Evolutionary conservation across 345 rosid genomes (phyloP).

Genomic region (Arabidopsis arenosa): DNA sequence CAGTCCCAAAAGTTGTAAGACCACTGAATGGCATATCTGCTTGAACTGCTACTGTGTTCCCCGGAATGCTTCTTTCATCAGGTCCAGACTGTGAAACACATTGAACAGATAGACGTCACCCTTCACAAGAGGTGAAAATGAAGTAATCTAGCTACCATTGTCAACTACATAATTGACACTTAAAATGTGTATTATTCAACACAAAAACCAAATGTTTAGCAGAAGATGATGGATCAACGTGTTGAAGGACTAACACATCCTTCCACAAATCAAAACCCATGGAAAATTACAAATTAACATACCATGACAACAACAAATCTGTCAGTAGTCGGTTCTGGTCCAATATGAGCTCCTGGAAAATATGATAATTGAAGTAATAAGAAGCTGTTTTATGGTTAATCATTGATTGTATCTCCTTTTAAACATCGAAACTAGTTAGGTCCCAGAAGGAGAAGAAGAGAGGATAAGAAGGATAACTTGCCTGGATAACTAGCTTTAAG

Average conservation of each 20-base stretch:
- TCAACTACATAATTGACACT: conserved; percentile 1
- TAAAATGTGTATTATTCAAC: neutral
- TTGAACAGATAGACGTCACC: conserved; percentile 10
- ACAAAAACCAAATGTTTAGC: neutral
- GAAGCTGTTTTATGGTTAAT: conserved; percentile 1
- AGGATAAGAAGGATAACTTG: conserved; percentile 36
- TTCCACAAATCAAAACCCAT: conserved; percentile 17
- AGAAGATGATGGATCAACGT: neutral
- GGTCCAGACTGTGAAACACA: conserved; percentile 68
- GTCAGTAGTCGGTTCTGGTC: conserved; percentile 98
- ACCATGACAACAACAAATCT: conserved; percentile 99
- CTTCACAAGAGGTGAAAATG: conserved; percentile 25
- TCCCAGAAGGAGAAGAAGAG: conserved; percentile 10
- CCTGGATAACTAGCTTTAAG: conserved; percentile 89
- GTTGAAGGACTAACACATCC: neutral
- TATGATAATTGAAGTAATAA: conserved; percentile 14
- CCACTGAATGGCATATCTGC: conserved; percentile 98
- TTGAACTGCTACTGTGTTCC: conserved; percentile 91
- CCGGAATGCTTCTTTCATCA: conserved; percentile 98
- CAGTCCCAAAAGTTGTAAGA: conserved; percentile 87
- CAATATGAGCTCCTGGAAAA: conserved; percentile 91
- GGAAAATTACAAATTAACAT: conserved; percentile 33
- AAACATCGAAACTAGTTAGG: conserved; percentile 2
- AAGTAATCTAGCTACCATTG: conserved; percentile 13
- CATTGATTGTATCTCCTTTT: too few relatives aligned